Conservation (phyloP, 495 filamentous ascomycete genomes). For the Chaetomium cochliodes region DNA sequence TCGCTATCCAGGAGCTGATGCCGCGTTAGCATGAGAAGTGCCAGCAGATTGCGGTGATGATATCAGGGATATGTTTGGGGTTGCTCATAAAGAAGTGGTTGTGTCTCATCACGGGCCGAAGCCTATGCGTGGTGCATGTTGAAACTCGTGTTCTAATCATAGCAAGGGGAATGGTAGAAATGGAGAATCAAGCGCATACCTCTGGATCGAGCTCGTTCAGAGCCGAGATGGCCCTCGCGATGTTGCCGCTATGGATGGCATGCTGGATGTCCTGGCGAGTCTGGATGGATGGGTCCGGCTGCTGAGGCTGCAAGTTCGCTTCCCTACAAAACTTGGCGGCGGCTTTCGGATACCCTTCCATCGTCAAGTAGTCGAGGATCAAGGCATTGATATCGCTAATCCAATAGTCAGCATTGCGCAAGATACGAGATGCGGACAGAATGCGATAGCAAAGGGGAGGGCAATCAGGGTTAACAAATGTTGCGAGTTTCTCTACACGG, state of each 20-base stretch:
- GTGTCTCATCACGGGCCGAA: slow-evolving; percentile 86
- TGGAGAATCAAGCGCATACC: slow-evolving; percentile 55
- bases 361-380: slow-evolving; percentile 96
- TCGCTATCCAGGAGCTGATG: slow-evolving; percentile 81
- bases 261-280: slow-evolving; percentile 75
- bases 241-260: slow-evolving; percentile 78
- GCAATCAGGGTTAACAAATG: slow-evolving; percentile 37
- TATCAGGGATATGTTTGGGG: slow-evolving; percentile 10
- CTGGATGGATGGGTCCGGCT: slow-evolving; percentile 68
- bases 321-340: slow-evolving; percentile 92
- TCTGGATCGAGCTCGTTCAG: slow-evolving; percentile 89
- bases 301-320: slow-evolving; percentile 76
- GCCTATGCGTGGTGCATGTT: slow-evolving; percentile 99
- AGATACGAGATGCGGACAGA: slow-evolving; percentile 9
- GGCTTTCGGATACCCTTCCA: slow-evolving; percentile 89
- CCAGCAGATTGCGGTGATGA: background rate
- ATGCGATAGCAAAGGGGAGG: slow-evolving; percentile 58
- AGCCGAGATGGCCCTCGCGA: slow-evolving; percentile 77
- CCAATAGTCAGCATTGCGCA: slow-evolving; percentile 20
- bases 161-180: slow-evolving; percentile 44
- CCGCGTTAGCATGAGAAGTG: slow-evolving; percentile 24
- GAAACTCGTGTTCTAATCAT: slow-evolving; percentile 91
- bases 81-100: slow-evolving; percentile 77
- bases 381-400: slow-evolving; percentile 88
- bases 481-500: slow-evolving; percentile 74